Conservation (phyloP, 2,329 filamentous ascomycete genomes). For the Chaetothyriales sp. region DNA sequence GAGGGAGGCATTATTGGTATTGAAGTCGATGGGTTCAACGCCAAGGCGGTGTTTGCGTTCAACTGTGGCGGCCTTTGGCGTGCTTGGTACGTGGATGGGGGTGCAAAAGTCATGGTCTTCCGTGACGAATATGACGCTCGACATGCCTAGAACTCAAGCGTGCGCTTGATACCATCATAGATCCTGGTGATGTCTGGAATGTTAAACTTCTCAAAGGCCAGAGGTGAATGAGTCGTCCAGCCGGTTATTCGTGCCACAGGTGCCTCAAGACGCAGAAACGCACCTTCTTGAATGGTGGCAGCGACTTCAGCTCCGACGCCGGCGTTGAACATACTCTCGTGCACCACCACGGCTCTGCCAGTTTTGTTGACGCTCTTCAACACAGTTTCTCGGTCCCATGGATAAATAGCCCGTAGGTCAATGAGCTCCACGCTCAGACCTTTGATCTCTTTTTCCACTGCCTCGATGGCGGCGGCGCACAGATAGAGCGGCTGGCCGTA, state of each 20-base stretch:
- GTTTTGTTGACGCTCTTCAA: constrained; percentile 77
- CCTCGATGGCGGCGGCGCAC: constrained; percentile 62
- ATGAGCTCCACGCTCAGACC: constrained; percentile 72
- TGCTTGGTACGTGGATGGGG: constrained; percentile 44
- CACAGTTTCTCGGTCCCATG: constrained; percentile 75
- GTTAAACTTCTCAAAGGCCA: constrained; percentile 68
- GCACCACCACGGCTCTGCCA: constrained; percentile 72
- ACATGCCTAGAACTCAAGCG: constrained; percentile 47
- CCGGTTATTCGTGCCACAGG: constrained; percentile 74
- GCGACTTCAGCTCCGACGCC: constrained; percentile 83
- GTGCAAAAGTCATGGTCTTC: constrained; percentile 32
- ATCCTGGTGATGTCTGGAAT: constrained; percentile 71
- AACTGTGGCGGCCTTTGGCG: constrained; percentile 85
- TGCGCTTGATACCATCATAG: constrained; percentile 56
- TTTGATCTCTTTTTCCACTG: constrained; percentile 55
- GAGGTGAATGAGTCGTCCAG: constrained; percentile 73
- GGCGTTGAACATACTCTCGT: constrained; percentile 83
- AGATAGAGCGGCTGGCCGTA: constrained; percentile 85
- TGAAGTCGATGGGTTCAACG: constrained; percentile 32
- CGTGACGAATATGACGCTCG: constrained; percentile 23
- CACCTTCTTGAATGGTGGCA: constrained; percentile 74
- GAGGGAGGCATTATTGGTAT: constrained; percentile 74
- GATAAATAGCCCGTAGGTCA: constrained; percentile 76
- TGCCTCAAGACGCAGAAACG: constrained; percentile 71
- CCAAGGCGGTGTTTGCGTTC: constrained; percentile 57